A percentile compares a stretch with the other conserved stretches of the same genome.
Evolutionary conservation across 1,284 basidiomycete genomes (phyloP).

Genomic region (Amylostereum chailletii): DNA sequence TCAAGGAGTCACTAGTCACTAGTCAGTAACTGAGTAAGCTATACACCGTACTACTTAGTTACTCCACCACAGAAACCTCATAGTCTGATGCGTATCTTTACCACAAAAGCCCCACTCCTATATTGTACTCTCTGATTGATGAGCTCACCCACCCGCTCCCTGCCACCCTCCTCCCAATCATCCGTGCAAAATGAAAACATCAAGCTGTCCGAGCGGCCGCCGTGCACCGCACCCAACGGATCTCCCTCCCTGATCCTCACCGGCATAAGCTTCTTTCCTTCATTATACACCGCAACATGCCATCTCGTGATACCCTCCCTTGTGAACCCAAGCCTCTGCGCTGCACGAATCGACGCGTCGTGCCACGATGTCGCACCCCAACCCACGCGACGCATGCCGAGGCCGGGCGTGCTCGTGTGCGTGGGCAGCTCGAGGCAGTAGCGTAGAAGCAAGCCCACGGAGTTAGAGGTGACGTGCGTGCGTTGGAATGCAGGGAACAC

Average conservation of each 20-base stretch:
- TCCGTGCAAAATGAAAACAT: slow-evolving; percentile 4
- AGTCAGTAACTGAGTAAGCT: too few relatives aligned
- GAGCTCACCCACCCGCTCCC: background rate
- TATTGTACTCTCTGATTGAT: background rate
- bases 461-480: slow-evolving; percentile 56
- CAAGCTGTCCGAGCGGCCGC: background rate
- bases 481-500: slow-evolving; percentile 52
- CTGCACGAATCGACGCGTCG: slow-evolving; percentile 36
- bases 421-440: slow-evolving; percentile 44
- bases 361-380: slow-evolving; percentile 54
- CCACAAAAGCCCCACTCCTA: too few relatives aligned
- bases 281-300: slow-evolving; percentile 13
- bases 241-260: slow-evolving; percentile 28
- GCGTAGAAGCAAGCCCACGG: slow-evolving; percentile 48
- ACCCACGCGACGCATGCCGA: slow-evolving; percentile 55
- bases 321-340: slow-evolving; percentile 53
- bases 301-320: slow-evolving; percentile 48
- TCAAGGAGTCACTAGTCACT: too few relatives aligned
- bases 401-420: slow-evolving; percentile 22
- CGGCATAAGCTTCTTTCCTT: slow-evolving; percentile 20
- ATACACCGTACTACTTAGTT: too few relatives aligned
- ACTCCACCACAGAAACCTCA: too few relatives aligned
- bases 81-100: too few relatives aligned
- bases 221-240: slow-evolving; percentile 15
- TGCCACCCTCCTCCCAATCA: slow-evolving; percentile 2